Evolutionary conservation across 768 basidiomycete species (phyloP), one percentile per base, ranked within the genome.

Genomic region (Leccinum uliginosum): DNA sequence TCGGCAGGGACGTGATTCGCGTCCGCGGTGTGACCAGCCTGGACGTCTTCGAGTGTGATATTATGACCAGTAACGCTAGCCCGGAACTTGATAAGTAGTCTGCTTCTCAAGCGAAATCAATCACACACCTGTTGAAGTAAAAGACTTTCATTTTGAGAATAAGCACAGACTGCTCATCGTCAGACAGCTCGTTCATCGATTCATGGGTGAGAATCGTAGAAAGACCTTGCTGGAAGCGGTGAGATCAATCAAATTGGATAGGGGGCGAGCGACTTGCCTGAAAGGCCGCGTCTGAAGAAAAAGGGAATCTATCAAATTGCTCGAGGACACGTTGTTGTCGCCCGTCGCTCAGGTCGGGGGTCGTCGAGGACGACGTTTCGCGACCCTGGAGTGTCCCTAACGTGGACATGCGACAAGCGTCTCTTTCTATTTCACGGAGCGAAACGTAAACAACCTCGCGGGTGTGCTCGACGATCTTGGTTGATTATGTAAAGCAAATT

Each of bases 111-210:
- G 54, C 19, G 45, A 45, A 12, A 32, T 48, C 43, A 21, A 58
- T 51, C 45, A 53, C 72, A 54, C 55, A 82, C 84, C 74, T 74
- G 71, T 88, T 90, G 70, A 89, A 91, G 71, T 88, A 91, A 66
- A 87, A 91, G 1, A 89, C 76, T 17, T 81, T 76, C 2, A 82
- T 81, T 35, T 77, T 78, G 9, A 80, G 76, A 32, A 84, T 56
- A 29, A 82, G 71, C 23, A 83, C 79, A 12, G 80, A 78, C 56
- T 64, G 71, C 32, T 79, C 74, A n/a, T 75, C 75, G 8, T 74
- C 67, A 1, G 77, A 56, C 27, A 68, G 64, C 66, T 64, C 59
- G 9, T 73, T 65, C 32, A 78, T 59, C 3, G 76, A 44, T 34
- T 75, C 75, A 14, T 74, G 77, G 6, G 78, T 67, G 6, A 84